Conservation (phyloP, 805 yeast species). For the Metschnikowia kofuensis region DNA sequence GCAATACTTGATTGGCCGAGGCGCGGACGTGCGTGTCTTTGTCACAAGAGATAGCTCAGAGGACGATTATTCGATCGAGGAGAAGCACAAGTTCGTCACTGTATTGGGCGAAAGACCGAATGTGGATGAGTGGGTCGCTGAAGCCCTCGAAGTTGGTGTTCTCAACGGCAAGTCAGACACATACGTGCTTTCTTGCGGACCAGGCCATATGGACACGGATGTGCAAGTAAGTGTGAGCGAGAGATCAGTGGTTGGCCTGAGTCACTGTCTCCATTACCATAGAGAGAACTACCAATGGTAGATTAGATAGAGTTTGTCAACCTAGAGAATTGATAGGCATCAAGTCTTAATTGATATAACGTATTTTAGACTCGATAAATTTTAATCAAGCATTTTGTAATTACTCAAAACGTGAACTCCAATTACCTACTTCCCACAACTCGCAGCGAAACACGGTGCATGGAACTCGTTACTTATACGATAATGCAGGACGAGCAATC, state of each 20-base stretch:
- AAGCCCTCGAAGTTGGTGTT: constrained; percentile 8
- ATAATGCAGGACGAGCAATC: no score
- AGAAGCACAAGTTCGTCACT: constrained; percentile 9
- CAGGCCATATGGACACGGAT: constrained; percentile 13
- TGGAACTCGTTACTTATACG: no score
- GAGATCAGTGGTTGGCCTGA: constrained; percentile 10
- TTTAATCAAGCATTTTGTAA: no score
- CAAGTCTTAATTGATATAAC: no score
- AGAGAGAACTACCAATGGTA: constrained; percentile 15
- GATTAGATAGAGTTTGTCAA: neutral
- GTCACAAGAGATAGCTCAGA: constrained; percentile 9
- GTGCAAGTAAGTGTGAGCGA: constrained; percentile 10
- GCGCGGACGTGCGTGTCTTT: constrained; percentile 14
- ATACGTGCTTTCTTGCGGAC: constrained; percentile 15
- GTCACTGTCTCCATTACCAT: constrained; percentile 9
- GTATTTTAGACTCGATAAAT: no score
- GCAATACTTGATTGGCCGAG: constrained; percentile 9
- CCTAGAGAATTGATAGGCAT: no score
- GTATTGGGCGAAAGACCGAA: constrained; percentile 12
- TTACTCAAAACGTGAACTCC: no score
- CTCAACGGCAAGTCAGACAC: constrained; percentile 2
- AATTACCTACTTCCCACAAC: no score
- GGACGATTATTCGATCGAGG: constrained; percentile 10
- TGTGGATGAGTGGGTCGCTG: constrained; percentile 12
- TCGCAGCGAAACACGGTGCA: no score